phyloP scores from a whole-genome alignment of 139 green algal genomes.

The Micromonas commoda region DNA sequence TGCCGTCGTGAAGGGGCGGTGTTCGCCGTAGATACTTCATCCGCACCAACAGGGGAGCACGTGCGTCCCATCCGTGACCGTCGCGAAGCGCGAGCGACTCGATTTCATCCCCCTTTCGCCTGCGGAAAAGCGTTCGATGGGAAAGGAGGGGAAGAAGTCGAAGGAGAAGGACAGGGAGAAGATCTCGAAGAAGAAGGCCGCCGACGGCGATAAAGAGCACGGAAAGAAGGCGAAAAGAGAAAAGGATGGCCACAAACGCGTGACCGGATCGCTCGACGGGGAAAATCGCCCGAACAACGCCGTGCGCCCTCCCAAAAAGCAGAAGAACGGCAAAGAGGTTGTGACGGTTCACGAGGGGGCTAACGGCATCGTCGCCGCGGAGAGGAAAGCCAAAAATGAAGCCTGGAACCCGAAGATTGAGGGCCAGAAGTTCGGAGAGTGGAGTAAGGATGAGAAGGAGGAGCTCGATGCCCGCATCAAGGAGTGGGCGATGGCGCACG shows the following conservation, averaged over 20 bases:
- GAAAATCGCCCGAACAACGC: too few relatives aligned
- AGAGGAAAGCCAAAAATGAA: not conserved
- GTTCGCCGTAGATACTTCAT: too few relatives aligned
- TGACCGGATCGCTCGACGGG: not conserved
- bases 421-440: not conserved
- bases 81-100: not conserved
- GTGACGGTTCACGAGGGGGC: not conserved
- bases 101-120: too few relatives aligned
- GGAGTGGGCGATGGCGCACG: conserved; percentile 1
- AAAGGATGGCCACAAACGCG: not conserved
- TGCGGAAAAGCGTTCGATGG: not conserved
- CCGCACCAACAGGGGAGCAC: too few relatives aligned
- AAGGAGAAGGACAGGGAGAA: conserved; percentile 1
- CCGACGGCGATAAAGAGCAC: not conserved
- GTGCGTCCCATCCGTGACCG: too few relatives aligned
- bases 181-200: not conserved
- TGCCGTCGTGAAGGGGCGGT: too few relatives aligned
- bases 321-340: too few relatives aligned
- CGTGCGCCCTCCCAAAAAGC: too few relatives aligned
- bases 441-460: not conserved
- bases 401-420: not conserved
- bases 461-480: not conserved
- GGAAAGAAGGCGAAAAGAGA: not conserved
- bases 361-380: not conserved
- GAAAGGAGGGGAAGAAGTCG: not conserved